These are phyloP conservation scores for Wickerhamomyces sydowiorum DNA, from an alignment of 805 yeast species.

Conservation along the genomic window DNA sequence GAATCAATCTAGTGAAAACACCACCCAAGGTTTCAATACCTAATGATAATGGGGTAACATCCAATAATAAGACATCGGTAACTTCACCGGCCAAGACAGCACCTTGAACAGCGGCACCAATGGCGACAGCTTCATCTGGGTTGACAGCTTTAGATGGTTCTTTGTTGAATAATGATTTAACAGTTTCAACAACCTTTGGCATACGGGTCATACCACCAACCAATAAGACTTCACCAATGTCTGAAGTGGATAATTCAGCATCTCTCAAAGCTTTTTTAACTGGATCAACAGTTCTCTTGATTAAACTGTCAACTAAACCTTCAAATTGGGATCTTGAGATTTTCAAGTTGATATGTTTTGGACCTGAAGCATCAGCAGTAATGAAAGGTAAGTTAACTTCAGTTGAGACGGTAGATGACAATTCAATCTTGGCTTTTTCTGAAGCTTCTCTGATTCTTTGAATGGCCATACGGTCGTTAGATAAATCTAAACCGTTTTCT, in stretches of 20 bases:
- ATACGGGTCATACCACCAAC: constrained; percentile 91
- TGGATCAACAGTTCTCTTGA: constrained; percentile 65
- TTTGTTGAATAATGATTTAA: constrained; percentile 53
- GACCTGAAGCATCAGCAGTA: constrained; percentile 36
- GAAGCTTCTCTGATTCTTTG: constrained; percentile 79
- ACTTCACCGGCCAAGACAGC: constrained; percentile 82
- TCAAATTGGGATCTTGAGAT: constrained; percentile 69
- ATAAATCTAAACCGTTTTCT: constrained; percentile 31
- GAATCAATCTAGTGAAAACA: constrained; percentile 69
- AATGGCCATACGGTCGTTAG: constrained; percentile 40
- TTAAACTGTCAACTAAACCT: constrained; percentile 56
- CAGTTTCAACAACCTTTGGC: constrained; percentile 72
- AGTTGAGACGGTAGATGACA: constrained; percentile 59
- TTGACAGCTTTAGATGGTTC: constrained; percentile 72
- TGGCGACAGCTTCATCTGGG: constrained; percentile 87
- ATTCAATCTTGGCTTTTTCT: constrained; percentile 71
- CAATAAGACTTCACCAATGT: constrained; percentile 68
- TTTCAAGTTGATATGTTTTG: constrained; percentile 55
- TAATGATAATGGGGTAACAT: constrained; percentile 74
- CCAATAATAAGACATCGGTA: constrained; percentile 70
- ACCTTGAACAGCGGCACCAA: constrained; percentile 89
- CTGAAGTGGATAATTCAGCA: constrained; percentile 59
- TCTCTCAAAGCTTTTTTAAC: constrained; percentile 74
- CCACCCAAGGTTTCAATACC: constrained; percentile 85
- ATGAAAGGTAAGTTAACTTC: constrained; percentile 71